phyloP scores from a whole-genome alignment of 163 green algal species.

The Dunaliella salina region DNA sequence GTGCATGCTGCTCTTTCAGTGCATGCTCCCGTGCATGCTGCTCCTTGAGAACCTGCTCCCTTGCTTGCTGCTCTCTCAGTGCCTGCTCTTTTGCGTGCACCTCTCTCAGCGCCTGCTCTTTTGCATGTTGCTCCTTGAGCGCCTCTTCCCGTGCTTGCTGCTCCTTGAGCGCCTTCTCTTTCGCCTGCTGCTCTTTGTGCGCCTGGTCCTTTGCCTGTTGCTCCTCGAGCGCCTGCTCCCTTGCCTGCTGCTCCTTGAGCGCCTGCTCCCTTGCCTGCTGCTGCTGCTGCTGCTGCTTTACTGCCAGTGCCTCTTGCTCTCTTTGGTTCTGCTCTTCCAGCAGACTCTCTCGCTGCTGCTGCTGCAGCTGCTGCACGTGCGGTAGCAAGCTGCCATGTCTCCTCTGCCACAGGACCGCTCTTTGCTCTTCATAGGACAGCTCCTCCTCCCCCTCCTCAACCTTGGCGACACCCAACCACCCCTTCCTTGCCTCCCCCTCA shows the following conservation, averaged over 20 bases:
- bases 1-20: neutral
- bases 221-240: neutral
- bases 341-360: no score
- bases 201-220: neutral
- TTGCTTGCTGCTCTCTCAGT: neutral
- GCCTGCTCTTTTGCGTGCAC: neutral
- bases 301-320: no score
- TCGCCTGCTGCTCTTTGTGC: constrained; percentile 5
- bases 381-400: neutral
- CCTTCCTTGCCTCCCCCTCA: no score
- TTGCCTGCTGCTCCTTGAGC: constrained; percentile 6
- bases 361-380: no score
- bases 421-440: constrained; percentile 56
- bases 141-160: neutral
- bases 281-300: neutral
- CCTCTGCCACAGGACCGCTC: constrained; percentile 33
- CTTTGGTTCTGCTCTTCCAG: no score
- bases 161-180: neutral
- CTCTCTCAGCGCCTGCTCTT: constrained; percentile 14
- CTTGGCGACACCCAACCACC: neutral
- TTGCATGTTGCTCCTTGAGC: neutral
- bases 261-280: neutral
- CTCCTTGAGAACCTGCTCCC: neutral
- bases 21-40: constrained; percentile 4
- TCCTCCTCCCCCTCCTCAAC: constrained; percentile 33